Percentiles rank a stretch among this genome's conserved stretches.
Evolutionary conservation across 768 basidiomycete genomes (phyloP).

Genomic region (Russula abietina): DNA sequence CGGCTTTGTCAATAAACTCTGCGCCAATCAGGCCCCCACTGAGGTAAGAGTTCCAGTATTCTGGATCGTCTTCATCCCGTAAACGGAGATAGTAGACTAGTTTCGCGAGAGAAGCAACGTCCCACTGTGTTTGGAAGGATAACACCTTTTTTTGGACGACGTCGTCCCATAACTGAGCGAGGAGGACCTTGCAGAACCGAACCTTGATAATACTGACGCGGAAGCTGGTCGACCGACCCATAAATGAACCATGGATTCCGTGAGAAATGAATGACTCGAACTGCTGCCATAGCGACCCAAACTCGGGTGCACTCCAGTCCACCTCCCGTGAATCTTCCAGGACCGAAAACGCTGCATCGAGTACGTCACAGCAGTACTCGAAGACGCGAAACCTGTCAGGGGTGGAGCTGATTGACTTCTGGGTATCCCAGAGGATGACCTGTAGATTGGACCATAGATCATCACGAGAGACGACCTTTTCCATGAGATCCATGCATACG

Average conservation of each 20-base stretch:
- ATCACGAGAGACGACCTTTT: conserved; percentile 2
- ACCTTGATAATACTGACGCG: neutral
- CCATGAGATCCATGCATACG: neutral
- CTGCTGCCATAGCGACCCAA: conserved; percentile 8
- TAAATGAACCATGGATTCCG: conserved; percentile 5
- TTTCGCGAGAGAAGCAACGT: conserved; percentile 8
- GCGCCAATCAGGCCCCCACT: neutral
- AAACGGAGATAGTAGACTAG: neutral
- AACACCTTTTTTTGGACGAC: neutral
- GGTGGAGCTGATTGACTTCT: neutral
- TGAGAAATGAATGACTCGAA: conserved; percentile 4
- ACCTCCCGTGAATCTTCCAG: conserved; percentile 4
- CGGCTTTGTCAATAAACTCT: conserved; percentile 2
- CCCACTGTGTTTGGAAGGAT: conserved; percentile 12
- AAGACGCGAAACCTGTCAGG: conserved; percentile 7
- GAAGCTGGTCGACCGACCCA: neutral
- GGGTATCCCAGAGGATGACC: conserved; percentile 3
- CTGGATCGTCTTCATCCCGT: neutral
- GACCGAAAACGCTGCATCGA: neutral
- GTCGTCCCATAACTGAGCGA: neutral
- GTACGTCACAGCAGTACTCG: neutral
- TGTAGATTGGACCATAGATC: conserved; percentile 13
- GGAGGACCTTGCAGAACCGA: conserved; percentile 1
- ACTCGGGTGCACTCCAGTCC: conserved; percentile 17
- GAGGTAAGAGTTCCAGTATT: neutral